Base-by-base conservation (phyloP, 2,329 filamentous ascomycete genomes). In the Neobulgaria alba region DNA sequence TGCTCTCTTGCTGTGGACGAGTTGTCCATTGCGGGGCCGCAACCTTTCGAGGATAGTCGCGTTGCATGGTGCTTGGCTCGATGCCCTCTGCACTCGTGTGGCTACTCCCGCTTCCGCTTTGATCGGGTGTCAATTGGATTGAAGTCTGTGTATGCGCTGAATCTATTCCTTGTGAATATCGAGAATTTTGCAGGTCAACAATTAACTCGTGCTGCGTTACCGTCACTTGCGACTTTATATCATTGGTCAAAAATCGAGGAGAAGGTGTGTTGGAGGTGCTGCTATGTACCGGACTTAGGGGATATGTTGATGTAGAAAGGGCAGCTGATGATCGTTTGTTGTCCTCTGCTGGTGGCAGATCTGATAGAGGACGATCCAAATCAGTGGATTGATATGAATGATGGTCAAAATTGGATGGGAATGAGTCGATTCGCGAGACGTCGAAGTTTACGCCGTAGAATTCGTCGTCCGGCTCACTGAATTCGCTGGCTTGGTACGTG, bases 391-490 rank as follows among this genome's bases (percentile, higher is more conserved):
- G 49, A 15, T 49, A 46, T 20, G 49, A 38, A 31, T 38, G 21
- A 33, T 44, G 39, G 18, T 26, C 36, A n/a, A 47, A 43, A 33
- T 44, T 26, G 18, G 37, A 36, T 14, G 46, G 42, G 10, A 54
- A 26, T 4, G 49, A 53, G 34, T 57, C 51, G 14, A 49, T 48
- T 49, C 51, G 48, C 15, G 51, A 51, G 21, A 49, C 52, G 46
- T 54, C 52, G 33, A 60, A 60, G 49, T 60, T 54, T n/a, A 60
- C 57, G 8, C 57, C 57, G 30, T 57, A 54, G 50, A 57, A 61
- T 20, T 51, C 50, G 45, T 61, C 57, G 19, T 55, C 54, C 18
- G 50, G 26, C 5, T 57, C 54, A 37, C 50, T 51, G 41, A 52
- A 48, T 19, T 60, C 56, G 39, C 56, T 57, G 14, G 46, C 44